A percentile compares a stretch with the other conserved stretches of the same genome.
phyloP scores from a whole-genome alignment of 805 yeast genomes.

The Saccharomycopsis vini region DNA sequence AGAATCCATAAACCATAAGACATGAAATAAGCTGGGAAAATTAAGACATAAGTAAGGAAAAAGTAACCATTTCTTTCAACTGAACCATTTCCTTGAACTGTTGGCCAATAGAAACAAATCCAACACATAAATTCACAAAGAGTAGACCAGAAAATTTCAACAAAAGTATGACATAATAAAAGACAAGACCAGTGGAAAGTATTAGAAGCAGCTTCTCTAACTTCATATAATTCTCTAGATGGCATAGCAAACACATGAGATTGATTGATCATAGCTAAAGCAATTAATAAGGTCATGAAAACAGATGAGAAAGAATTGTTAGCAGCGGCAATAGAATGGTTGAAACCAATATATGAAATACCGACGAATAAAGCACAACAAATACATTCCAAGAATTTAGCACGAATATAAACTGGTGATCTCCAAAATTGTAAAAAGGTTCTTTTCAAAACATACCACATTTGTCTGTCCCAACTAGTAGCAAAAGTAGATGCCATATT shows the following conservation, averaged over 20 bases:
- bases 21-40: conserved; percentile 33
- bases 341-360: conserved; percentile 36
- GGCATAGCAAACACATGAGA: conserved; percentile 25
- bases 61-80: conserved; percentile 30
- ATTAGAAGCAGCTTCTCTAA: conserved; percentile 35
- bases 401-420: conserved; percentile 38
- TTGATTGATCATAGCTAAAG: conserved; percentile 29
- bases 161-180: conserved; percentile 32
- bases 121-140: conserved; percentile 35
- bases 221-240: conserved; percentile 38
- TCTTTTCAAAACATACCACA: conserved; percentile 30
- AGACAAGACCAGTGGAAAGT: conserved; percentile 37
- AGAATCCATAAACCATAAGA: conserved; percentile 37
- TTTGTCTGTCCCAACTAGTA: conserved; percentile 21
- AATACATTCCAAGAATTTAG: conserved; percentile 38
- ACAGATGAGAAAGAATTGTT: conserved; percentile 41
- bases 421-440: conserved; percentile 38
- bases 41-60: conserved; percentile 27
- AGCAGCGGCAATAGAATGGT: conserved; percentile 31
- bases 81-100: conserved; percentile 27
- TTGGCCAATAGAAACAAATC: conserved; percentile 42
- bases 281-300: conserved; percentile 36
- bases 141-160: conserved; percentile 41
- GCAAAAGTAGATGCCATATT: conserved; percentile 25
- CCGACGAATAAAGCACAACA: conserved; percentile 42